Evolutionary conservation across 2,329 filamentous ascomycete genomes (phyloP).

Genomic region (Xylaria sp.): DNA sequence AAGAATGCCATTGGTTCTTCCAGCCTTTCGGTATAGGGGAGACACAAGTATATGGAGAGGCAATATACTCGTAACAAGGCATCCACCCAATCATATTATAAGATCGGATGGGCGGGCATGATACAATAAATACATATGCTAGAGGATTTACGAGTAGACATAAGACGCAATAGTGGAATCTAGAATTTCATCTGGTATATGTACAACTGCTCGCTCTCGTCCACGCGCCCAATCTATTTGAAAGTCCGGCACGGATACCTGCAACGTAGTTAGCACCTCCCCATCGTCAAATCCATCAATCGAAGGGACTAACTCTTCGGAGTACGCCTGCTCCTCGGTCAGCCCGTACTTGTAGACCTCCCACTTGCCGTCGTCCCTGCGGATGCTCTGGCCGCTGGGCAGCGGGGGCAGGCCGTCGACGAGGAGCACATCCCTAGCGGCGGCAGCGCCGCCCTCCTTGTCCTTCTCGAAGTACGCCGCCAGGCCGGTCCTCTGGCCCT

Average conservation of each 20-base stretch:
- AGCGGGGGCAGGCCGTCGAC: constrained; percentile 83
- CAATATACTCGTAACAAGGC: background rate
- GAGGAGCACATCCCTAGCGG: constrained; percentile 64
- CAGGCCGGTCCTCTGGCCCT: constrained; percentile 68
- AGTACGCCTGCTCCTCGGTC: constrained; percentile 70
- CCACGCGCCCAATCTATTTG: constrained; percentile 43
- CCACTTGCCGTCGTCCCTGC: constrained; percentile 53
- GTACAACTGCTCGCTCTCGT: constrained; percentile 31
- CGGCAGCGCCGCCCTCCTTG: constrained; percentile 40
- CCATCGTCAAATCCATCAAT: too few species aligned
- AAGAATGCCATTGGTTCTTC: too few species aligned
- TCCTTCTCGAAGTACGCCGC: constrained; percentile 74
- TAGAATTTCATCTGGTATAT: constrained; percentile 34
- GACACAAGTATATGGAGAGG: background rate
- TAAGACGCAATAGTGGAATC: constrained; percentile 30
- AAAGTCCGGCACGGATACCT: constrained; percentile 69
- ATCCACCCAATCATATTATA: background rate
- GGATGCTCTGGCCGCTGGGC: constrained; percentile 69
- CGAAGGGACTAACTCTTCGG: constrained; percentile 59
- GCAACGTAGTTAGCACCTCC: constrained; percentile 37
- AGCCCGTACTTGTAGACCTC: constrained; percentile 71
- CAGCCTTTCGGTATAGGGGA: background rate
- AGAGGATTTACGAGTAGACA: constrained; percentile 8
- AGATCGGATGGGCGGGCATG: background rate
- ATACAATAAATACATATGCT: background rate